phyloP scores from a whole-genome alignment of 2,329 filamentous ascomycete genomes.

The Aspergillus sp. region DNA sequence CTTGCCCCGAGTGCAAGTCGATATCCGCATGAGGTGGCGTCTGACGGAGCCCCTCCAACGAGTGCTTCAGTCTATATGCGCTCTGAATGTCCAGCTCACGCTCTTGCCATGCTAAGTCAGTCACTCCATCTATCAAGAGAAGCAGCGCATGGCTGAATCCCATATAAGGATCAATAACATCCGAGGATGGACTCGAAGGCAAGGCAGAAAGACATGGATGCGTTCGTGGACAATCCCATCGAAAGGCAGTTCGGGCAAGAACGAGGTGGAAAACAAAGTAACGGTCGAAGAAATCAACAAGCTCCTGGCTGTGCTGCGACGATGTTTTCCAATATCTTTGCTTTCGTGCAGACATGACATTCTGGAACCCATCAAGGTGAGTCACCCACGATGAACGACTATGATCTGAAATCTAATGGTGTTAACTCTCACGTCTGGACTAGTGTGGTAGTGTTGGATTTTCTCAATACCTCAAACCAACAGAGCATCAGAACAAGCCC shows the following conservation, averaged over 20 bases:
- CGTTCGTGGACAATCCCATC: conserved; percentile 7
- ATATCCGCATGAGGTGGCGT: neutral
- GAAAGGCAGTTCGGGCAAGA: conserved; percentile 29
- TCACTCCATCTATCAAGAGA: neutral
- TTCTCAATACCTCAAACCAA: conserved; percentile 24
- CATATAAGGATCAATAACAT: neutral
- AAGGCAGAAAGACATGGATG: neutral
- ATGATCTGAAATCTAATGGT: conserved; percentile 26
- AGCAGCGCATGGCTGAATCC: neutral
- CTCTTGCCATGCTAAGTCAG: neutral
- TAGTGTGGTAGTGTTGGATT: too few species aligned
- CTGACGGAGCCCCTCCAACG: neutral
- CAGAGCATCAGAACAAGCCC: conserved; percentile 31
- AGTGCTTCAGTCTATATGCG: neutral
- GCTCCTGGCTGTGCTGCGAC: conserved; percentile 20
- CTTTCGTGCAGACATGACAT: conserved; percentile 13
- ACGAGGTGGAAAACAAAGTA: conserved; percentile 33
- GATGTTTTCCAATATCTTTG: neutral
- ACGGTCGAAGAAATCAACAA: conserved; percentile 27
- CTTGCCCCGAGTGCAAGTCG: neutral
- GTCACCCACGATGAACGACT: conserved; percentile 31
- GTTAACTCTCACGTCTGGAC: neutral
- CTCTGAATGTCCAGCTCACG: neutral
- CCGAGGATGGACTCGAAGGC: neutral
- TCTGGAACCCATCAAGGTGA: conserved; percentile 28